Evolutionary conservation across 345 rosid genomes (phyloP), one percentile per base, ranked within the genome.

Genomic region (Excoecaria agallocha): DNA sequence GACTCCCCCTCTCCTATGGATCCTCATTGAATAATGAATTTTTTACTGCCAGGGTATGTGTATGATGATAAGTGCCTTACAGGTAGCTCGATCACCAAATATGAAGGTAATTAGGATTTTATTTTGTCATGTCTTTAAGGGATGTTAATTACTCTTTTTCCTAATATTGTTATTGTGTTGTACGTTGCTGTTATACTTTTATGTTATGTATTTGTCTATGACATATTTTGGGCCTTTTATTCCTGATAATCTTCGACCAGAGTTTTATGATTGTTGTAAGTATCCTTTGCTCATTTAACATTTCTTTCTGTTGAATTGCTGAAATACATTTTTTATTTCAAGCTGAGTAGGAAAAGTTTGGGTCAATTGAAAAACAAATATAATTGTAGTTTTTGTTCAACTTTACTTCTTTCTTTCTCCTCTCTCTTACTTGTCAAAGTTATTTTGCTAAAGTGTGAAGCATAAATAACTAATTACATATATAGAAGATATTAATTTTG

Each of bases 221-320:
- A 96, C 91, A 96, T 96, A 80, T 96, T 96, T 80, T 96, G 99
- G 99, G 99, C 79, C 93, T 96, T 81, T 46, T 96, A 69, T 96
- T 98, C 20, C 99, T 97, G 6, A 75, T 91, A 69, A 84, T 96
- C 76, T 96, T 96, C 79, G 86, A 93, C 30, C 86, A 90, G 82
- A 93, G 99, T 79, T 98, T 96, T 68, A 96, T 96, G 99, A 92
- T 96, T 77, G 95, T 80, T 78, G 99, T 96, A 84, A 93, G 97
- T 83, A 57, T 59, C 65, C 9, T 12, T 68, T 11, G 5, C 45
- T 20, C 41, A 17, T 65, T 45, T 50, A 25, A 20, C 6, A 35
- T 20, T 37, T 48, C 54, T 72, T 69, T 66, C 11, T 5, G 37
- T 43, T 56, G 1, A 61, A n/a, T 19, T 57, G 52, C 51, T 39